Evolutionary conservation across 345 rosid species (phyloP).

Genomic region (Citrus maxima): DNA sequence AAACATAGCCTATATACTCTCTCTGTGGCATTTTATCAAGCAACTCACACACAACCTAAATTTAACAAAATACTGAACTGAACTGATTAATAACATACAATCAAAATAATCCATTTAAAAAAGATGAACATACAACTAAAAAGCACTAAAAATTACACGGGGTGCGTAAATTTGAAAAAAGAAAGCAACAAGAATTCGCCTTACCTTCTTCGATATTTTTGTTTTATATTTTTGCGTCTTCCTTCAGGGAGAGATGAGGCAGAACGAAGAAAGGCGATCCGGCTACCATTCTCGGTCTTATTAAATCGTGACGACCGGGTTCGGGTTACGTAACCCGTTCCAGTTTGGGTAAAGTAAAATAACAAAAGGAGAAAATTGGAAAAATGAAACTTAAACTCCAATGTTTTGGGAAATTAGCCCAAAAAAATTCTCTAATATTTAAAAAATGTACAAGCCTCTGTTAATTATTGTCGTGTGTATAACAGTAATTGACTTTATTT

Average conservation of each 20-base stretch:
- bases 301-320: background rate
- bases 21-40: slow-evolving; percentile 2
- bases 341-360: background rate
- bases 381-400: too few species aligned
- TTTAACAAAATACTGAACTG: background rate
- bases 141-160: background rate
- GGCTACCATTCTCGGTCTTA: background rate
- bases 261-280: background rate
- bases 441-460: too few species aligned
- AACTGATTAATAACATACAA: background rate
- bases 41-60: background rate
- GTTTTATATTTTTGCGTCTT: background rate
- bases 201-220: background rate
- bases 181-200: background rate
- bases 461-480: too few species aligned
- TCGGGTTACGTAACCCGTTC: background rate
- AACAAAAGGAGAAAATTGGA: too few species aligned
- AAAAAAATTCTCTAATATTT: too few species aligned
- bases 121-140: background rate
- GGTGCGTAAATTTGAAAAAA: background rate
- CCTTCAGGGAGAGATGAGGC: background rate
- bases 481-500: too few species aligned
- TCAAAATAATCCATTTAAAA: background rate
- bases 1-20: background rate
- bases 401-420: too few species aligned